Base-by-base conservation (phyloP, 1,139 yeast genomes). In the Geotrichum bryndzae region DNA sequence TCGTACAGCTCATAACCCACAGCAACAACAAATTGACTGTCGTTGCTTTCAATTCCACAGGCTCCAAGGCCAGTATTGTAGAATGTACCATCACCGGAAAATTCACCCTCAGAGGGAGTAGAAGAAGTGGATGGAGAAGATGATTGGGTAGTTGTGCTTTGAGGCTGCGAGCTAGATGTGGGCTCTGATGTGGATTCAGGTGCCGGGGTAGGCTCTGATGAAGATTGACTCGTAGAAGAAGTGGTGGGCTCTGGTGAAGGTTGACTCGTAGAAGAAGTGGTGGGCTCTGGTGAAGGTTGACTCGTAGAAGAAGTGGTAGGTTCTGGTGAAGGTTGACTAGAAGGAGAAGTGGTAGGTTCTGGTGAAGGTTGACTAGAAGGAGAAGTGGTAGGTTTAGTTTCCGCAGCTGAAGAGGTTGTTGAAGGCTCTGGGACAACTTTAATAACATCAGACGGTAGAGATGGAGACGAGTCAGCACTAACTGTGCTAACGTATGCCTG, bases 21-120 rank as follows among this genome's bases (percentile, higher is more conserved):
- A 51, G 80, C 80, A 51, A 74, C 79, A 66, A 85, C 80, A 66
- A 73, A 73, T 68, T 85, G 88, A 23, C 77, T 53, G 66, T 79
- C 84, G 33, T 75, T 60, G 75, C 73, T 79, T 64, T 76, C 73
- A 61, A 67, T 64, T 53, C 89, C 89, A 75, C 89, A 85, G 35
- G 89, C 84, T 60, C 88, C 89, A 63, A 84, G 73, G 22, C 85
- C 87, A 31, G 84, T 74, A 56, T 75, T 74, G 76, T 82, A 85
- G 78, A 72, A 85, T 61, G 89, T 85, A 65, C 86, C 88, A 63
- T 84, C 77, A 61, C 88, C 88, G 29, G 76, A 66, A 72, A 68
- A 76, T 41, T 59, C 51, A 15, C 48, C 23, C 5, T 41, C 22
- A 41, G 48, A n/a, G 18, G 48, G 6, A 41, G 48, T 5, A n/a